Percentiles rank a stretch among this genome's conserved stretches.
phyloP scores from a whole-genome alignment of 441 rosid species.

The Manihot esculenta region DNA sequence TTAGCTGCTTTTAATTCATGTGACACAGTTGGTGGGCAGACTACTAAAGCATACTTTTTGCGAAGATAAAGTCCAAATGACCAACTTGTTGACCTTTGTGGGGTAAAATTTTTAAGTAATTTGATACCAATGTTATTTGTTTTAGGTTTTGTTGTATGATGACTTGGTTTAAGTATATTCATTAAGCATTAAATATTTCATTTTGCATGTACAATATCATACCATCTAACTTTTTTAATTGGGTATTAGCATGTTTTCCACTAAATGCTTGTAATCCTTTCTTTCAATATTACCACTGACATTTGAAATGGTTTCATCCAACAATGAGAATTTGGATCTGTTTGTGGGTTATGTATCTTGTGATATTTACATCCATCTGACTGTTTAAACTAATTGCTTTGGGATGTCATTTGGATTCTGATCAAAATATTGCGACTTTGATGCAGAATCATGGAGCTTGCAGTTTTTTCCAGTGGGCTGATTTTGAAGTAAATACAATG shows the following conservation, averaged over 20 bases:
- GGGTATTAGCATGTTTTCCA: not conserved
- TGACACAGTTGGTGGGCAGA: not conserved
- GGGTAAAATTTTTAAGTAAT: too few species aligned
- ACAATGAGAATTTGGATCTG: not conserved
- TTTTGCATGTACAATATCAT: not conserved
- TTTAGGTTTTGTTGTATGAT: not conserved
- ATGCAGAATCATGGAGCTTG: constrained; percentile 38
- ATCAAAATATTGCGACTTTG: constrained; percentile 11
- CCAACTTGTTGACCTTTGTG: too few species aligned
- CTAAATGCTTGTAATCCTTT: not conserved
- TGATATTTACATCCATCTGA: not conserved
- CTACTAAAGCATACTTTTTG: not conserved
- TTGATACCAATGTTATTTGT: not conserved
- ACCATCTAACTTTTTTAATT: not conserved
- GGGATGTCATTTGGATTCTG: not conserved
- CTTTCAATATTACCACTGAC: not conserved
- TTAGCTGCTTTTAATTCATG: too few species aligned
- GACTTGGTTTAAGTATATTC: not conserved
- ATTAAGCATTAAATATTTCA: too few species aligned
- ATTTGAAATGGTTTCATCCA: not conserved
- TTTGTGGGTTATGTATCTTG: not conserved
- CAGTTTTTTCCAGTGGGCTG: constrained; percentile 25
- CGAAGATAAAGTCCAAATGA: not conserved
- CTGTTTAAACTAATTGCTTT: not conserved
- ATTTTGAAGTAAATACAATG: not conserved